These are phyloP conservation scores for Fusarium euwallaceae DNA, from an alignment of 2,329 filamentous ascomycete species.

Conservation along the genomic window DNA sequence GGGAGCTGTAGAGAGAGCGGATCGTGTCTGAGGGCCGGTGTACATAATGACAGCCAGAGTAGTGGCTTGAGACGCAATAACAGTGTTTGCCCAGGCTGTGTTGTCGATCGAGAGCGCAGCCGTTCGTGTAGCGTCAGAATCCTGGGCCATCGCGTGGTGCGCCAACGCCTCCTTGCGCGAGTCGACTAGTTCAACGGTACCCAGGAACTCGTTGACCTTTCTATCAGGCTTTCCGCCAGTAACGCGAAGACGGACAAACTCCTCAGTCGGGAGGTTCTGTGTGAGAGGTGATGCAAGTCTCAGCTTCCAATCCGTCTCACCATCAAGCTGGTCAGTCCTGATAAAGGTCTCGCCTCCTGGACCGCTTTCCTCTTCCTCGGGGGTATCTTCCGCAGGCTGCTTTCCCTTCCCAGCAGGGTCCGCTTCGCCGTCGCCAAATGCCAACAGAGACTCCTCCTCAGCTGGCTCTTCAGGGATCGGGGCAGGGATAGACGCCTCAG, in stretches of 20 bases:
- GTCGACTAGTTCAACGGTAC: constrained; percentile 83
- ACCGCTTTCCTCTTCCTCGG: constrained; percentile 50
- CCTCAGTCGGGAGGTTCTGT: constrained; percentile 79
- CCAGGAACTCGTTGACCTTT: constrained; percentile 94
- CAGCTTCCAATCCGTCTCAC: constrained; percentile 98
- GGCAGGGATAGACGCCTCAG: constrained; percentile 60
- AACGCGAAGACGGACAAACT: constrained; percentile 78
- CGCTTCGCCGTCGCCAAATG: constrained; percentile 55
- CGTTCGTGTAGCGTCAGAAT: constrained; percentile 63
- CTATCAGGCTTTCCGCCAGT: constrained; percentile 91
- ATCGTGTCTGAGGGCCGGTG: constrained; percentile 93
- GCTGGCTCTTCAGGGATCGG: constrained; percentile 49
- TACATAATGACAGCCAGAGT: constrained; percentile 94
- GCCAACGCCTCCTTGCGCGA: constrained; percentile 64
- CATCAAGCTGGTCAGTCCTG: constrained; percentile 95
- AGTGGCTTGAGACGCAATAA: constrained; percentile 91
- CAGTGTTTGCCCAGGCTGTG: constrained; percentile 98
- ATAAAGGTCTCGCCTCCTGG: constrained; percentile 93
- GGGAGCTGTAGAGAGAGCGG: constrained; percentile 90
- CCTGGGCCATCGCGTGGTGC: constrained; percentile 52
- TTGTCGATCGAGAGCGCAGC: constrained; percentile 92
- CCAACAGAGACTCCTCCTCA: constrained; percentile 58
- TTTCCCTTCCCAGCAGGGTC: constrained; percentile 52
- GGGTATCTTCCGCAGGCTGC: constrained; percentile 47
- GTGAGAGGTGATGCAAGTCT: constrained; percentile 88